Base-by-base conservation (phyloP, 495 filamentous ascomycete genomes). In the Hyaloscypha variabilis region DNA sequence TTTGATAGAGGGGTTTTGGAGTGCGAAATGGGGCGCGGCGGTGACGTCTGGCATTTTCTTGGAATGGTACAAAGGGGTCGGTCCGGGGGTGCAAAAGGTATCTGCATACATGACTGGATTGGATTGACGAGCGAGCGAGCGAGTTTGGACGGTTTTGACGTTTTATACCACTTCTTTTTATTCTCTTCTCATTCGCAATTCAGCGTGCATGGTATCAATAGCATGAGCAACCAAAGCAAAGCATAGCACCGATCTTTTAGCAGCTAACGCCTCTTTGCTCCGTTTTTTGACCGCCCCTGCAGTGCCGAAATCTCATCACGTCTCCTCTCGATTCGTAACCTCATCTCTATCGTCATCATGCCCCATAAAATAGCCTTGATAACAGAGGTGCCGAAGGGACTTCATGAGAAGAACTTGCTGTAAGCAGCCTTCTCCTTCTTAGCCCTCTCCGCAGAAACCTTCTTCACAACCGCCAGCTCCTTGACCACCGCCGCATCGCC, bases 341-440 rank as follows among this genome's bases (percentile, higher is more conserved):
- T 59, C 21, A 46, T 59, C 31, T 21, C 31, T 8, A 59, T 39
- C 11, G 13, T 46, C 21, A 13, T 21, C 17, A 1, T 19, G 2
- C 30, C 54, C 23, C 26, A 10, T 23, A 46, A 59, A 23, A 34
- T 58, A n/a, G 3, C 51, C 17, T 25, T 21, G 31, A 0, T 6
- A 34, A 13, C 31, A 34, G 31, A 34, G 2, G 4, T 46, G 39
- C 11, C 1, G n/a, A 13, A 8, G 25, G 23, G 8, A 13, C 13
- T 26, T 70, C 59, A 73, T 14, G 68, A 57, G 72, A 98, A 98
- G 80, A 94, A 94, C 81, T 93, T 97, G 79, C 87, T 87, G 73
- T 92, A 95, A 29, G 89, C 90, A 34, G 87, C 90, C 82, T 92
- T 94, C 81, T 98, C 92, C 83, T 91, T 96, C 73, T 89, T 89